These are phyloP conservation scores for Phytophthora tubulina DNA, from an alignment of 352 stramenopile species.

Conservation along the genomic window DNA sequence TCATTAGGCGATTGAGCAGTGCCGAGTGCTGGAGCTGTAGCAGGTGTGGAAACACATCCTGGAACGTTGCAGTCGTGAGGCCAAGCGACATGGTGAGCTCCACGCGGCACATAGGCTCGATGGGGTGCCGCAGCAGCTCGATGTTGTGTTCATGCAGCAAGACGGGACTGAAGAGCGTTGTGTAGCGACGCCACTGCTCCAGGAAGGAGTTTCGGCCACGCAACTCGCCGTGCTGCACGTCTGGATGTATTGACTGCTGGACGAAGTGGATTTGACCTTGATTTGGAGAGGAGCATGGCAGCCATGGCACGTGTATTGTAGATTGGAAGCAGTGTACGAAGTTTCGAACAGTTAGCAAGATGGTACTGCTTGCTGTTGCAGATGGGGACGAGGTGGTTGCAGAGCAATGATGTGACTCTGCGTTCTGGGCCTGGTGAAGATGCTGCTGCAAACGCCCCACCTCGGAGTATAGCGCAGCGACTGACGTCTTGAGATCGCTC, in stretches of 20 bases:
- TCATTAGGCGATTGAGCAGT: slow-evolving; percentile 3
- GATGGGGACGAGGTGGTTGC: background rate
- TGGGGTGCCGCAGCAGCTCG: slow-evolving; percentile 9
- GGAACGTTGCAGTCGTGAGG: slow-evolving; percentile 11
- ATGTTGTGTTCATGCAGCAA: slow-evolving; percentile 11
- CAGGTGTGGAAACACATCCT: slow-evolving; percentile 16
- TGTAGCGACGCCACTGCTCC: slow-evolving; percentile 42
- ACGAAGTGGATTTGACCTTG: slow-evolving; percentile 39
- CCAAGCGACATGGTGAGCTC: slow-evolving; percentile 22
- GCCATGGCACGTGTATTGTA: slow-evolving; percentile 9
- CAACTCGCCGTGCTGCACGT: slow-evolving; percentile 24
- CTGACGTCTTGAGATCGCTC: slow-evolving; percentile 13
- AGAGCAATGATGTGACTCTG: background rate
- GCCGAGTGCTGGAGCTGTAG: slow-evolving; percentile 11
- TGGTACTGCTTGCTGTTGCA: background rate
- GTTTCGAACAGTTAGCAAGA: slow-evolving; percentile 16
- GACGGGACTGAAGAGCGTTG: slow-evolving; percentile 26
- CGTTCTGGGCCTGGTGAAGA: background rate
- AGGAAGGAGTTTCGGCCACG: slow-evolving; percentile 36
- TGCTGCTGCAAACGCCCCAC: slow-evolving; percentile 17
- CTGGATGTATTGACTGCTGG: slow-evolving; percentile 16
- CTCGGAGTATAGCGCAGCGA: slow-evolving; percentile 21
- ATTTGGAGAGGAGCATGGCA: background rate
- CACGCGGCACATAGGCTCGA: slow-evolving; percentile 14
- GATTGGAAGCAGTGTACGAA: slow-evolving; percentile 40